Evolutionary conservation across 2,329 filamentous ascomycete species (phyloP), one percentile per base, ranked within the genome.

Genomic region (Penicillium polonicum): DNA sequence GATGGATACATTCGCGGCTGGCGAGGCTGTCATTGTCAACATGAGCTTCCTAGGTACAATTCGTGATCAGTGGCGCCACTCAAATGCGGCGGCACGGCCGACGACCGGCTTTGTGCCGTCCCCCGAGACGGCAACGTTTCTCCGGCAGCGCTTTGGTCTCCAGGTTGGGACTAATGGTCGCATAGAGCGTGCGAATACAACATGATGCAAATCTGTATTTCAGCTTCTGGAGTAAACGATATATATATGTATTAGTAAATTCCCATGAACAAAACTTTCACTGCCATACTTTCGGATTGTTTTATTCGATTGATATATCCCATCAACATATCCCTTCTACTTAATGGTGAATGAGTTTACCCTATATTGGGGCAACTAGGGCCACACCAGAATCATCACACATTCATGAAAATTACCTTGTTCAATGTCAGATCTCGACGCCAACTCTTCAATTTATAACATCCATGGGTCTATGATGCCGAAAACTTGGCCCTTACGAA

Each of bases 41-140:
- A 64, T 77, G 60, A 66, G 72, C 25, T 51, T 79, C 9, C 54
- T 73, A 13, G 60, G 65, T 42, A 70, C 72, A 5, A 67, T 79
- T 31, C 67, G 70, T 13, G 71, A 76, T 51, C 76, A 78, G 57
- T 78, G 75, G 76, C 57, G 60, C 29, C 70, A 74, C 53, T 70
- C 64, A 1, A 60, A 60, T 29, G 62, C 52, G 21, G 60, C 60
- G 17, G 29, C 62, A n/a, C 65, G 66, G 45, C 58, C 70, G 9
- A 48, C 70, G 9, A 42, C 65, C 13, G 53, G 65, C 5, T 71
- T 68, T 52, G 61, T 66, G 25, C 70, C 71, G 5, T 72, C 73
- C 0, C 67, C 68, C 19, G 70, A 75, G 50, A 71, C 74, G 15
- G 70, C 73, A 21, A 69, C 69, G 2, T 76, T 76, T 48, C 62